phyloP scores from a whole-genome alignment of 2,329 filamentous ascomycete genomes.

The Torrubiella hemipterigena region DNA sequence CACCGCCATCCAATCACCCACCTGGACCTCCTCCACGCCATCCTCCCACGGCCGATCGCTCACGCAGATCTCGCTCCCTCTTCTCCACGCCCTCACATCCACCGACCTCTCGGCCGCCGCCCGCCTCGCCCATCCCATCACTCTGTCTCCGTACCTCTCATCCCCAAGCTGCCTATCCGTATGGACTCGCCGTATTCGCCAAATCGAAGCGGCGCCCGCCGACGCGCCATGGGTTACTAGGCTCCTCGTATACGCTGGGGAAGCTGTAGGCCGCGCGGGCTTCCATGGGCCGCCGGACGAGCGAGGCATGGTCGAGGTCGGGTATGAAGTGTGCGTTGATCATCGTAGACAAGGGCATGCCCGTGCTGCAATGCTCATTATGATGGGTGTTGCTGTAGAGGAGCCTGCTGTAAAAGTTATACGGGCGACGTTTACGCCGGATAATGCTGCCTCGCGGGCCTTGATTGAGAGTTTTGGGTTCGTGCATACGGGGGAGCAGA shows the following conservation, averaged over 20 bases:
- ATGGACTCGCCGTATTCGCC: neutral
- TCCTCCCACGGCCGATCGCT: no score
- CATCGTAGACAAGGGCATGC: neutral
- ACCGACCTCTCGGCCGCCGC: no score
- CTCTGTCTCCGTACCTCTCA: neutral
- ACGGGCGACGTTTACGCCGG: neutral
- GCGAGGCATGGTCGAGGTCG: neutral
- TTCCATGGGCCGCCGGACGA: neutral
- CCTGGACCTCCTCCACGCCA: no score
- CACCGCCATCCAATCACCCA: no score
- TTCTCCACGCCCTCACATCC: no score
- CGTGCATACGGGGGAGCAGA: neutral
- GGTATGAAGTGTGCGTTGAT: neutral
- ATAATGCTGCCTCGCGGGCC: neutral
- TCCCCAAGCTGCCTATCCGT: neutral
- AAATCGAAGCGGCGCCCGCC: neutral
- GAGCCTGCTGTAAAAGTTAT: neutral
- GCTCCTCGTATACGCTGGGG: neutral
- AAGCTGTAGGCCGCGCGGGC: neutral
- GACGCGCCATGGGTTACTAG: neutral
- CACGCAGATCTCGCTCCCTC: no score
- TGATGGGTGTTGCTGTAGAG: neutral
- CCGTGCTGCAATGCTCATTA: neutral
- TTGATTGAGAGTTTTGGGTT: neutral
- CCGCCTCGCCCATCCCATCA: neutral